Conservation (phyloP, 2,329 filamentous ascomycete species). For the Alternaria viburni region DNA sequence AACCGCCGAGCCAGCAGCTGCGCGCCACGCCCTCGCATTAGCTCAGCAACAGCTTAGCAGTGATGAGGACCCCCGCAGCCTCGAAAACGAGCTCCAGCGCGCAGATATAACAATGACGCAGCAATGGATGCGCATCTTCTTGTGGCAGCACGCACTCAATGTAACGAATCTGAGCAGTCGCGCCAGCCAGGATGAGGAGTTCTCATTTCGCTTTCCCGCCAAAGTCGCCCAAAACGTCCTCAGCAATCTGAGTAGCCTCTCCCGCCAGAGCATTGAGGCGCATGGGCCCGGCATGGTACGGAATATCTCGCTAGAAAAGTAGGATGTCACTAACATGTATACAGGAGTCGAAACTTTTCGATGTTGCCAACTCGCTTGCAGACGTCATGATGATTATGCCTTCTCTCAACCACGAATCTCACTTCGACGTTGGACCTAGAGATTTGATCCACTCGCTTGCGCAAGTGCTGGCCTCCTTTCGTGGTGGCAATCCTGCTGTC, state of each 20-base stretch:
- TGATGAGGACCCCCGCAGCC: conserved; percentile 34
- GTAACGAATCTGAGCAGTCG: conserved; percentile 41
- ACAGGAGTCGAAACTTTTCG: conserved; percentile 46
- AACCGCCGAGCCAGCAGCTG: conserved; percentile 38
- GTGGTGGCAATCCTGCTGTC: conserved; percentile 44
- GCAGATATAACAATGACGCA: conserved; percentile 48
- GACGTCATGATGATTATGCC: conserved; percentile 48
- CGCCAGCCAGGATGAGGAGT: conserved; percentile 36
- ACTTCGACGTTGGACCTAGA: conserved; percentile 40
- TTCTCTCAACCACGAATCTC: conserved; percentile 37
- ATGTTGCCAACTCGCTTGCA: conserved; percentile 44
- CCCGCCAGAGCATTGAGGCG: conserved; percentile 41
- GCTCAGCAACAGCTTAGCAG: conserved; percentile 43
- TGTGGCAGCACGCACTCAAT: conserved; percentile 46
- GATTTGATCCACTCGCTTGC: conserved; percentile 44
- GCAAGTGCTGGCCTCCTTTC: conserved; percentile 35
- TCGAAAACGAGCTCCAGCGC: conserved; percentile 46
- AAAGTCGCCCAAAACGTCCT: conserved; percentile 44
- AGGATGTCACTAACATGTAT: neutral
- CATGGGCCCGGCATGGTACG: conserved; percentile 47
- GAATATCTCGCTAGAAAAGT: neutral
- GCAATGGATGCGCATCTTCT: conserved; percentile 47
- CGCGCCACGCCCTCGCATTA: conserved; percentile 36
- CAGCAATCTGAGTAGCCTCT: conserved; percentile 37
- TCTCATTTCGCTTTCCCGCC: conserved; percentile 45